phyloP scores from a whole-genome alignment of 208 protist species.

The Entamoeba dispar region DNA sequence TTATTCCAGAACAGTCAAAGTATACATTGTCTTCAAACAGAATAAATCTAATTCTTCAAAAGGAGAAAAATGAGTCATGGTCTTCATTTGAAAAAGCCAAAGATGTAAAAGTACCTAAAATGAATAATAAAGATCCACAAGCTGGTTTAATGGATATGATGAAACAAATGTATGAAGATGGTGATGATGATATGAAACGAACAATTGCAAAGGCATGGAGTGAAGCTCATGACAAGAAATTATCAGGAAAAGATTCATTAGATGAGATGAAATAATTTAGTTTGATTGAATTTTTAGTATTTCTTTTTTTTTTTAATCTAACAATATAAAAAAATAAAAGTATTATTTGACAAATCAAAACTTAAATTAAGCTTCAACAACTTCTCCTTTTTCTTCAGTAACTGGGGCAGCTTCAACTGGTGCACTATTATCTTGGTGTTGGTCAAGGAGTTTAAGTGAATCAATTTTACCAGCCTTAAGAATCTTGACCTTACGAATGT shows the following conservation, averaged over 20 bases:
- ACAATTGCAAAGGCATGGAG: background rate
- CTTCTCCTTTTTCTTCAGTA: background rate
- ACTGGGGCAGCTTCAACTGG: background rate
- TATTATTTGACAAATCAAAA: too few species aligned
- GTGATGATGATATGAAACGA: background rate
- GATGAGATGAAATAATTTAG: too few species aligned
- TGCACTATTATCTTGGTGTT: background rate
- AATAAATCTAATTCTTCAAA: background rate
- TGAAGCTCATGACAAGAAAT: background rate
- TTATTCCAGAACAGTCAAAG: background rate
- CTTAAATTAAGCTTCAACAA: background rate
- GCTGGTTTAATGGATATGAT: background rate
- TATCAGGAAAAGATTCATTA: background rate
- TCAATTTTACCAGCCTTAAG: slow-evolving; percentile 82
- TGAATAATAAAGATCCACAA: background rate
- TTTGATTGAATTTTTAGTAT: too few species aligned
- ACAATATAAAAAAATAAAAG: too few species aligned
- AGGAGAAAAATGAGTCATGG: background rate
- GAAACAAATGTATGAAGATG: background rate
- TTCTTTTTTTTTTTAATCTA: too few species aligned
- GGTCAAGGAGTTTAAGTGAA: background rate
- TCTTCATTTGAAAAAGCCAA: background rate
- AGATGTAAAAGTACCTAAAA: background rate
- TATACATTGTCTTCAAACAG: background rate
- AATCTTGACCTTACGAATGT: slow-evolving; percentile 87